Conservation (phyloP, 2,329 filamentous ascomycete species). For the Colletotrichum truncatum region DNA sequence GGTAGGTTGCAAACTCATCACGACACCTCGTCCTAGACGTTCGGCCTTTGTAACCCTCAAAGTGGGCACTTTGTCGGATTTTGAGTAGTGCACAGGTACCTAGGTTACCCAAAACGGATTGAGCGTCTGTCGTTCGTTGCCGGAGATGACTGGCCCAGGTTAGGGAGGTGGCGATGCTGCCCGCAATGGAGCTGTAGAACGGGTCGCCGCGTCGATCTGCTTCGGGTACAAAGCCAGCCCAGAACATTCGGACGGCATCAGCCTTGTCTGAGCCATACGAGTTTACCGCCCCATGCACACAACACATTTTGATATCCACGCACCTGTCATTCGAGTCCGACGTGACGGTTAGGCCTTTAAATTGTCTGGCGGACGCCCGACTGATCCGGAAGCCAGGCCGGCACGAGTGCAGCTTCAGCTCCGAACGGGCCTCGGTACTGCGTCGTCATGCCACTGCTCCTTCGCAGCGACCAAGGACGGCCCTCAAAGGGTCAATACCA, state of each 20-base stretch:
- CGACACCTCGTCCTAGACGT: background rate
- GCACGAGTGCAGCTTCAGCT: background rate
- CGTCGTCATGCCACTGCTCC: background rate
- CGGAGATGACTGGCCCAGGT: constrained; percentile 11
- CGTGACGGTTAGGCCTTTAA: background rate
- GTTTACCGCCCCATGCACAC: background rate
- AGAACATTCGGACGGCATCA: background rate
- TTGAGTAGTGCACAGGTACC: constrained; percentile 2
- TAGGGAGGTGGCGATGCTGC: constrained; percentile 22
- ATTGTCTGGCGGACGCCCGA: constrained; percentile 15
- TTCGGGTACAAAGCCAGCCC: background rate
- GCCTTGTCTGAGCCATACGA: background rate
- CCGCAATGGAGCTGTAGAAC: background rate
- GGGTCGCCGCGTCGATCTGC: background rate
- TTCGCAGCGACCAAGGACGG: background rate
- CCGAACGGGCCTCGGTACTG: background rate
- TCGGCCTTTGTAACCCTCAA: background rate
- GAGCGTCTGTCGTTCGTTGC: background rate
- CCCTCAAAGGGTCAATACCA: no score
- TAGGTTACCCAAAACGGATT: background rate
- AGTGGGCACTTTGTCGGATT: constrained; percentile 1
- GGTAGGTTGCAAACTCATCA: background rate
- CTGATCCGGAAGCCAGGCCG: constrained; percentile 18
- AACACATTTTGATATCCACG: background rate
- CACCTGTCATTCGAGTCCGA: background rate